These are phyloP conservation scores for Bacidia rubella DNA, from an alignment of 495 filamentous ascomycete species.

Conservation along the genomic window DNA sequence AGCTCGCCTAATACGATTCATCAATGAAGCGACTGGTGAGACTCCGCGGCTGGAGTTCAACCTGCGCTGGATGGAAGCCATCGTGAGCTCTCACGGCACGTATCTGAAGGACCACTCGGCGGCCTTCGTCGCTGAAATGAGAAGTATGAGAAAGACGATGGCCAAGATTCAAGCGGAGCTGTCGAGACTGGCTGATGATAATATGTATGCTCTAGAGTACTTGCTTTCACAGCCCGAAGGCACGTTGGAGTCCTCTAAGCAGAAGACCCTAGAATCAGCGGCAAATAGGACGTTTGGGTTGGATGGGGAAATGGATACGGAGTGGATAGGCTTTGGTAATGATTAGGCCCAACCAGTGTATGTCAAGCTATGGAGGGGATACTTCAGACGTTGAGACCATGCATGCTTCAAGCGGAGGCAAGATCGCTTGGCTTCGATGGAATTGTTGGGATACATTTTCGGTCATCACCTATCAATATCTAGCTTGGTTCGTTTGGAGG, in stretches of 20 bases:
- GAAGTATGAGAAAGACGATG: slow-evolving; percentile 63
- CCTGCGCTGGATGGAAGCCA: slow-evolving; percentile 77
- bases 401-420: too few species aligned
- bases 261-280: too few species aligned
- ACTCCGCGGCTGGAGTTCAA: slow-evolving; percentile 90
- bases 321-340: not conserved
- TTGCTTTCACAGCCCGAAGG: slow-evolving; percentile 29
- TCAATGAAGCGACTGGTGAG: slow-evolving; percentile 78
- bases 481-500: slow-evolving; percentile 67
- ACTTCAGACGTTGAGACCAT: too few species aligned
- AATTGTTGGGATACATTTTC: not conserved
- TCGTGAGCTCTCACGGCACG: slow-evolving; percentile 68
- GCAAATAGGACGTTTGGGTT: too few species aligned
- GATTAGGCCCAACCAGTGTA: too few species aligned
- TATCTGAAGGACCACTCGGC: slow-evolving; percentile 67
- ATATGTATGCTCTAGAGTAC: slow-evolving; percentile 74
- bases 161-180: slow-evolving; percentile 62
- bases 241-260: too few species aligned
- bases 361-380: too few species aligned
- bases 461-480: slow-evolving; percentile 25
- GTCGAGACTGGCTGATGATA: slow-evolving; percentile 67
- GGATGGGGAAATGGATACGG: not conserved
- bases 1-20: slow-evolving; percentile 62
- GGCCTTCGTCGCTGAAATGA: slow-evolving; percentile 66
- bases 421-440: not conserved